A percentile compares a stretch with the other conserved stretches of the same genome.
These are phyloP conservation scores for Peniophora sp. DNA, from an alignment of 1,284 basidiomycete species.

Conservation along the genomic window DNA sequence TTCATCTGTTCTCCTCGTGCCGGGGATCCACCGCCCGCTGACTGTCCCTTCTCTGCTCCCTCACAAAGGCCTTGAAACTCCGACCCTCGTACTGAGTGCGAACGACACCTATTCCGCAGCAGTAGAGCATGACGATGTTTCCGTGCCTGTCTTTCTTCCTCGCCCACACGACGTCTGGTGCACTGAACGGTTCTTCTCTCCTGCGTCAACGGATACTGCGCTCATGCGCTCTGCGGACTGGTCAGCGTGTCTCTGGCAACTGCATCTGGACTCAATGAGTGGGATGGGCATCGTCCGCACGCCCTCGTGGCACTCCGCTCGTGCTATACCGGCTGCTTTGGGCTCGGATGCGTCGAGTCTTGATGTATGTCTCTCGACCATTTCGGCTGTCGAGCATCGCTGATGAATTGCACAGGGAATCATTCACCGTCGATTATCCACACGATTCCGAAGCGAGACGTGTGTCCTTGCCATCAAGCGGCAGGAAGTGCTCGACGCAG, in stretches of 20 bases:
- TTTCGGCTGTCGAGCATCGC: background rate
- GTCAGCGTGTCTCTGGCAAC: conserved; percentile 63
- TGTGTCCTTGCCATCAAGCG: conserved; percentile 44
- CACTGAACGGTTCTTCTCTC: conserved; percentile 43
- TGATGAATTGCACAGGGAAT: conserved; percentile 21
- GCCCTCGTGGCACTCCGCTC: conserved; percentile 1
- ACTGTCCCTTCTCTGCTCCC: conserved; percentile 9
- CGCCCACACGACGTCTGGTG: conserved; percentile 54
- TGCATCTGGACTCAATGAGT: conserved; percentile 49
- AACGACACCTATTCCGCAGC: conserved; percentile 23
- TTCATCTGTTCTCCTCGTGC: conserved; percentile 41
- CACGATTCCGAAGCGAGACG: conserved; percentile 42
- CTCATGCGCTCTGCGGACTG: conserved; percentile 43
- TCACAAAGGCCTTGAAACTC: conserved; percentile 5
- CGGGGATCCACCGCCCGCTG: conserved; percentile 24
- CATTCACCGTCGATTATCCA: conserved; percentile 33
- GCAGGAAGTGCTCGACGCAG: conserved; percentile 24
- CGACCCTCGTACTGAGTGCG: conserved; percentile 21
- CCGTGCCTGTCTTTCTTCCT: conserved; percentile 40
- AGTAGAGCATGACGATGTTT: conserved; percentile 14
- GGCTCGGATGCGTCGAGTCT: background rate
- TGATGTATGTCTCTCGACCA: conserved; percentile 7
- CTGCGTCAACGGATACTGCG: conserved; percentile 15
- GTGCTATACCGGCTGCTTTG: background rate
- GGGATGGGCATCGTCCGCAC: conserved; percentile 16